These are phyloP conservation scores for Blastomyces parvus DNA, from an alignment of 2,329 filamentous ascomycete species.

Conservation along the genomic window DNA sequence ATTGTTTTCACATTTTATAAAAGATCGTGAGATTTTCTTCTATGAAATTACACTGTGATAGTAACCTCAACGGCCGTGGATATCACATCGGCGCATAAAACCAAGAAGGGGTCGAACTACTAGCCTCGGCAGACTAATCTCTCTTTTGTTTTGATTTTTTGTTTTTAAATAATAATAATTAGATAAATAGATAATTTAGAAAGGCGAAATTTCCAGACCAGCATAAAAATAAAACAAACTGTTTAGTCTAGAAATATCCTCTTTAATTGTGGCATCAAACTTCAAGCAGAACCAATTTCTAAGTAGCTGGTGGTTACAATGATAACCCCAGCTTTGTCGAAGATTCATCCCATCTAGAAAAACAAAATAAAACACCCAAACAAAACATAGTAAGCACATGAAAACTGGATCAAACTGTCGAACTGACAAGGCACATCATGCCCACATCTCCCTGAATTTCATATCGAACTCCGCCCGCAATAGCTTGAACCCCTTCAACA, in stretches of 20 bases:
- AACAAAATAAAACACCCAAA: neutral
- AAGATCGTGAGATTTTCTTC: neutral
- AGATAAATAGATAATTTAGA: too few relatives aligned
- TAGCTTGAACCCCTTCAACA: constrained; percentile 24
- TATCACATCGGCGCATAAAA: too few relatives aligned
- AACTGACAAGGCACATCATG: constrained; percentile 4
- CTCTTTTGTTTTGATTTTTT: too few relatives aligned
- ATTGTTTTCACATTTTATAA: neutral
- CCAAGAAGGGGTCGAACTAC: too few relatives aligned
- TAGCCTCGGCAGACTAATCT: too few relatives aligned
- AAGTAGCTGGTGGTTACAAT: neutral
- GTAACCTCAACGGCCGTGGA: neutral
- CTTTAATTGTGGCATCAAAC: too few relatives aligned
- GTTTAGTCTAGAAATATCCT: too few relatives aligned
- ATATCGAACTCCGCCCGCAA: constrained; percentile 26
- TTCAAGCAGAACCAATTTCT: neutral
- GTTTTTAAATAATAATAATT: too few relatives aligned
- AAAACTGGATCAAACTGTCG: neutral
- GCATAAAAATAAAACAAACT: too few relatives aligned
- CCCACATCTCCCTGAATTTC: constrained; percentile 24
- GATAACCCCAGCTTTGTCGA: neutral
- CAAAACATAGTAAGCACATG: neutral
- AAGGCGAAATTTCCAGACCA: too few relatives aligned
- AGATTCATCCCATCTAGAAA: neutral
- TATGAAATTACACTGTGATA: neutral